These are phyloP conservation scores for Trichoderma sp. DNA, from an alignment of 2,329 filamentous ascomycete species.

Conservation along the genomic window DNA sequence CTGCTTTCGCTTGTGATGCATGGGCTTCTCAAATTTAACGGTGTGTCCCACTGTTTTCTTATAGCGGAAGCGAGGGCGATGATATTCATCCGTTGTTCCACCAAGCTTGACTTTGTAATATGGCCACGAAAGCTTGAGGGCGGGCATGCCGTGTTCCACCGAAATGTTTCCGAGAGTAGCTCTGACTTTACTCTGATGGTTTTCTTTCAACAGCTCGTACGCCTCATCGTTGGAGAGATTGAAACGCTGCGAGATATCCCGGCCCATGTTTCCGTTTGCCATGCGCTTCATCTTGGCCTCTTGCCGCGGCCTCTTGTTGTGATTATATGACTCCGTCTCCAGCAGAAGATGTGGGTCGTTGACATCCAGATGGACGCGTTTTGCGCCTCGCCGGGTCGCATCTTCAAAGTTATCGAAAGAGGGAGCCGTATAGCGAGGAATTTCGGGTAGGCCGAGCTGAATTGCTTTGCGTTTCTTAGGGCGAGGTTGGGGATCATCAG, in stretches of 20 bases:
- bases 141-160: conserved; percentile 94
- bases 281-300: conserved; percentile 64
- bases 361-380: conserved; percentile 79
- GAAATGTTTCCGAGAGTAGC: conserved; percentile 87
- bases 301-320: conserved; percentile 59
- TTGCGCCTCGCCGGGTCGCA: conserved; percentile 70
- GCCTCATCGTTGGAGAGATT: conserved; percentile 96
- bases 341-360: conserved; percentile 86
- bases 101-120: conserved; percentile 90
- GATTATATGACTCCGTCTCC: conserved; percentile 69
- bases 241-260: conserved; percentile 78
- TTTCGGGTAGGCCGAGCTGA: conserved; percentile 59
- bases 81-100: conserved; percentile 75
- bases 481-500: conserved; percentile 48
- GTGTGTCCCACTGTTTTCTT: conserved; percentile 65
- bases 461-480: conserved; percentile 69
- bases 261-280: conserved; percentile 68
- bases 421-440: conserved; percentile 63
- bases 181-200: conserved; percentile 93
- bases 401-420: conserved; percentile 80
- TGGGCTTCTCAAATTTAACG: conserved; percentile 72
- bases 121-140: conserved; percentile 87
- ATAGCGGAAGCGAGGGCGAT: conserved; percentile 77
- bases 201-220: conserved; percentile 94
- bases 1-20: conserved; percentile 75